Evolutionary conservation across 2,329 filamentous ascomycete genomes (phyloP).

Genomic region (Fusarium newnesense): DNA sequence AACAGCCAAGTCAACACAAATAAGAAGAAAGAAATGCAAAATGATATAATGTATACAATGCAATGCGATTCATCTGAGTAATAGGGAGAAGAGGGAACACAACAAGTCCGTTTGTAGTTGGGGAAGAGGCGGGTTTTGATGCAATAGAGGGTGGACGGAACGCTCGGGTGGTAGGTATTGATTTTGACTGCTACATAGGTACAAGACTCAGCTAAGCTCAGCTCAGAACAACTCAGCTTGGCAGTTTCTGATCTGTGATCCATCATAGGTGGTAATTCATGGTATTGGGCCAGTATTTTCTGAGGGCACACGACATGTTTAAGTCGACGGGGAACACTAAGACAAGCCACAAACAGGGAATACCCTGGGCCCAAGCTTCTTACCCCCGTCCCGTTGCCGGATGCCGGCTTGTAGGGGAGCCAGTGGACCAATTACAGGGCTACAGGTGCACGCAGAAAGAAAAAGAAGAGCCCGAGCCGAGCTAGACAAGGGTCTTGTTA

Average conservation of each 20-base stretch:
- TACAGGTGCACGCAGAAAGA: constrained; percentile 3
- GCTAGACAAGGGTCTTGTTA: constrained; percentile 15
- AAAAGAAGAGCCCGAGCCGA: constrained; percentile 3
- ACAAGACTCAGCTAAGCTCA: not conserved
- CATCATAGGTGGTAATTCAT: not conserved
- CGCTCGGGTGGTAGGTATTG: constrained; percentile 11
- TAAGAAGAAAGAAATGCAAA: not conserved
- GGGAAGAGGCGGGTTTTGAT: constrained; percentile 25
- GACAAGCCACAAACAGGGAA: constrained; percentile 22
- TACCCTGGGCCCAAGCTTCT: constrained; percentile 15
- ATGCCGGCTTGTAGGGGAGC: constrained; percentile 18
- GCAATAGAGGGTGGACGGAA: constrained; percentile 14
- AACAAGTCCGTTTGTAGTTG: not conserved
- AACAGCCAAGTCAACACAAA: not conserved
- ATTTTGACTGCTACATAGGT: constrained; percentile 4
- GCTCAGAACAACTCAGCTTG: not conserved
- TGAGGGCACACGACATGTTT: constrained; percentile 30
- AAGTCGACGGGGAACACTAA: constrained; percentile 19
- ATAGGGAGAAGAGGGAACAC: not conserved
- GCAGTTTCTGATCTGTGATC: not conserved
- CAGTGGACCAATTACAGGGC: constrained; percentile 8
- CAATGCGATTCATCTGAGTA: not conserved
- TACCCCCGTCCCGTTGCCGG: constrained; percentile 16
- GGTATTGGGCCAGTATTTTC: not conserved
- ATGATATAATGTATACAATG: not conserved